Percentiles rank a stretch among this genome's conserved stretches.
These are phyloP conservation scores for Lactifluus pinguis DNA, from an alignment of 768 basidiomycete species.

Conservation along the genomic window DNA sequence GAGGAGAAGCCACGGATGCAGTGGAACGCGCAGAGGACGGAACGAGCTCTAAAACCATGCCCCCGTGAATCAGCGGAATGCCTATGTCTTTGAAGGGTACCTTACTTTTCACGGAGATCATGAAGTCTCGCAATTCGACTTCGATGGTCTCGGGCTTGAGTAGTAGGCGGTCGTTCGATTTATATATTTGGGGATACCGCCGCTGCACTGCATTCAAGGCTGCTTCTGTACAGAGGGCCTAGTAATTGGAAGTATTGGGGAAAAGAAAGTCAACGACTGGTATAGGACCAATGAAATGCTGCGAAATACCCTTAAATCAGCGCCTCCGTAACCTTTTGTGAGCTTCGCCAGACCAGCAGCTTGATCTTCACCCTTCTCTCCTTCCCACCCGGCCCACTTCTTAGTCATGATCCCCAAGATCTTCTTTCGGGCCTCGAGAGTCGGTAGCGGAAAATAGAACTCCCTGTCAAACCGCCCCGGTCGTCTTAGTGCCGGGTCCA, in stretches of 20 bases:
- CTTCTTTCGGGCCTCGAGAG: constrained; percentile 72
- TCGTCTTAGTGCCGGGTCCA: constrained; percentile 89
- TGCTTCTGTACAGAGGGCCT: constrained; percentile 96
- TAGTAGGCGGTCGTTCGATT: constrained; percentile 74
- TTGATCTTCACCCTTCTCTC: constrained; percentile 37
- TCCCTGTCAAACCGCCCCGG: constrained; percentile 96
- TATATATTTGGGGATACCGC: constrained; percentile 95
- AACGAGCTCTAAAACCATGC: constrained; percentile 57
- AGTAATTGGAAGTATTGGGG: constrained; percentile 19
- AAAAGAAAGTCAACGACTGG: constrained; percentile 11
- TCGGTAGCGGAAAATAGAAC: constrained; percentile 93
- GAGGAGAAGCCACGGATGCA: constrained; percentile 72
- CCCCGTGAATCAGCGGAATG: constrained; percentile 3
- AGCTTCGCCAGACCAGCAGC: constrained; percentile 68
- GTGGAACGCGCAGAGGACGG: constrained; percentile 93
- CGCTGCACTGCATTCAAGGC: constrained; percentile 94
- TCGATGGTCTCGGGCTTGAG: constrained; percentile 80
- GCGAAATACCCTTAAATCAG: constrained; percentile 77
- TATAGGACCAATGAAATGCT: constrained; percentile 2
- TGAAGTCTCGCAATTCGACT: constrained; percentile 84
- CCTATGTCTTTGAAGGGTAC: constrained; percentile 13
- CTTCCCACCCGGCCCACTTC: constrained; percentile 81
- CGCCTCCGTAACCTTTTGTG: constrained; percentile 97
- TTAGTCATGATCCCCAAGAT: constrained; percentile 87
- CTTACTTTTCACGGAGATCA: constrained; percentile 94